Evolutionary conservation across 129 eudicot species (phyloP), one percentile per base, ranked within the genome.

Genomic region (Pittosporum tobira): DNA sequence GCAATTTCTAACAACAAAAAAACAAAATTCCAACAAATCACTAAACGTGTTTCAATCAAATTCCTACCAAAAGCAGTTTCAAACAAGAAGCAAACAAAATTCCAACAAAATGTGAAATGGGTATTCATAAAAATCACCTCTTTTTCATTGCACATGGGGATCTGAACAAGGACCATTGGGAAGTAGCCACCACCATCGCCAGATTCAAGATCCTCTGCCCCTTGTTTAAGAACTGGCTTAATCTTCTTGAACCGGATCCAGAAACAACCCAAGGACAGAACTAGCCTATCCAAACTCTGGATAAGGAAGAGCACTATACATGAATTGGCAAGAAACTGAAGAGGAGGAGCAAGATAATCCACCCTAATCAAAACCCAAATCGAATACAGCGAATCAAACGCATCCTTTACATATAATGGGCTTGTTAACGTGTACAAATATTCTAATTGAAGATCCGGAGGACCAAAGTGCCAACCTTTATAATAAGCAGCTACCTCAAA

Each of bases 101-200:
- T 15, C 22, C 7, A 6, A 45, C 11, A 45, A 46, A 57, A 26
- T 36, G 59, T 4, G 54, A 69, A 64, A 21, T 19, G 59, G 34
- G 64, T 51, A 2, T 43, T 23, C 9, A 49, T 55, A 8, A 53
- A 65, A 45, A 5, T 69, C 64, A 85, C 97, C 97, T 89, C 97
- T 68, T 56, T 78, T 66, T 89, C 97, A 45, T 89, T 89, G 73
- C 97, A 89, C 97, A 89, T 89, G 31, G 97, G 97, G 73, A 89
- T 89, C 82, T 89, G 97, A 70, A 89, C 93, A 66, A 89, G 80
- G 62, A 89, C 97, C 97, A 89, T 89, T 6, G 97, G 97, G 42
- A 74, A 89, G 65, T 66, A 89, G 16, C 77, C 95, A 61, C 63
- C 74, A 48, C 51, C 64, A 24, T 73, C 79, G 25, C 95, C 93